Base-by-base conservation (phyloP, 139 green algal species). In the Chlamydomonas eustigma region DNA sequence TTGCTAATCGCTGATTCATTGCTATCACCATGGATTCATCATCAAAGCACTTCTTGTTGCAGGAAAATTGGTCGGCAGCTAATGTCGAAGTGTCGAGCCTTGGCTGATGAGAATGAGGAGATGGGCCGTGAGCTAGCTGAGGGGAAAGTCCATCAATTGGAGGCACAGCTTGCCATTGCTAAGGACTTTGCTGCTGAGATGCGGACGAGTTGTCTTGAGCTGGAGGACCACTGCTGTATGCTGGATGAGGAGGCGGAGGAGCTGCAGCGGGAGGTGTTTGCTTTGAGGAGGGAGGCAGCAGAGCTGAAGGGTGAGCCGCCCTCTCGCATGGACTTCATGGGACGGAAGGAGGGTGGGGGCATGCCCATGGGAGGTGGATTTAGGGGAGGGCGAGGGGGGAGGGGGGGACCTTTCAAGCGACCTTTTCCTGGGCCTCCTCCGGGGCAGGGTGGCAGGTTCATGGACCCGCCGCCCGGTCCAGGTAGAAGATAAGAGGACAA, bases 101-200 rank as follows among this genome's bases (percentile, higher is more conserved):
- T 94, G 58, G 70, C 70, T 1, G 58, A 73, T 22, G 90, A 94
- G 75, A 94, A 94, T 72, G 90, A 94, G 73, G 89, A 94, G 74
- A 90, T 94, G 79, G 89, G 88, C 1, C 78, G 83, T 0, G 88
- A 94, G 79, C 51, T 89, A 33, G 77, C 87, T 25, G 89, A 94
- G 77, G 90, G 90, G 28, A 88, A 89, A 64, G 81, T 90, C 50
- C 83, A 87, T 35, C 67, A 78, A 39, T 76, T 90, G 68, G 86
- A 87, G 70, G 73, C 74, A 25, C 78, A 87, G 74, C 58, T 88
- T 39, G 70, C 78, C 6, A 64, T 88, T 38, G 77, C 83, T 32
- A 83, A 82, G 71, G 68, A 68, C 22, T 86, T 74, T 76, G 80
- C 78, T 2, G 78, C 86, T 6, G 86, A 88, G 44, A 74, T 90